A percentile compares a stretch with the other conserved stretches of the same genome.
These are phyloP conservation scores for Mycena chlorophos DNA, from an alignment of 768 basidiomycete species.

Conservation along the genomic window DNA sequence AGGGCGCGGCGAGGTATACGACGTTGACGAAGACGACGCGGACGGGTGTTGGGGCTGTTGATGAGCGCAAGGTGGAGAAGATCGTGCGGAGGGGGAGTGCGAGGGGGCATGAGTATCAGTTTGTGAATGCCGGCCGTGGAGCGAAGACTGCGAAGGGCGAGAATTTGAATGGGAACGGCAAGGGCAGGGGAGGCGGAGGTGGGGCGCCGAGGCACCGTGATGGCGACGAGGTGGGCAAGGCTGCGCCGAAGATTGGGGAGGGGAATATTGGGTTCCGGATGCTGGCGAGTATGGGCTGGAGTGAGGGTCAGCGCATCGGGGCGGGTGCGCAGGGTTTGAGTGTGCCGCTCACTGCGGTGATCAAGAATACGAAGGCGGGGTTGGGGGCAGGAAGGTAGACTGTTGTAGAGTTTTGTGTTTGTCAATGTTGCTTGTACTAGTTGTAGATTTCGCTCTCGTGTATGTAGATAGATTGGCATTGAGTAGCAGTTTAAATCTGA, in stretches of 20 bases:
- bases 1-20: conserved; percentile 70
- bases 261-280: conserved; percentile 86
- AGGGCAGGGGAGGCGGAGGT: conserved; percentile 19
- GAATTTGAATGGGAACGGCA: no score
- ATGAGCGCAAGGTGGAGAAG: conserved; percentile 60
- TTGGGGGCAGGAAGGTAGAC: conserved; percentile 60
- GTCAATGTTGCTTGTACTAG: no score
- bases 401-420: no score
- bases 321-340: conserved; percentile 59
- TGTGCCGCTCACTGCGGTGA: conserved; percentile 76
- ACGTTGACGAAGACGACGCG: conserved; percentile 68
- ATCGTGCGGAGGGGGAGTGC: conserved; percentile 42
- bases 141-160: no score
- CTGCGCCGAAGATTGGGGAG: conserved; percentile 78
- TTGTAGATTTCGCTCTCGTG: no score
- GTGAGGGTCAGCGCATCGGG: conserved; percentile 79
- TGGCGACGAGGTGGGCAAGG: conserved; percentile 87
- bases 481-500: no score
- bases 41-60: conserved; percentile 52
- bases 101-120: conserved; percentile 35
- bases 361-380: conserved; percentile 85
- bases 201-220: conserved; percentile 60
- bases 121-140: conserved; percentile 31
- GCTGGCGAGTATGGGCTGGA: conserved; percentile 90
- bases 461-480: no score